Base-by-base conservation (phyloP, 495 filamentous ascomycete genomes). In the Hyaloscypha variabilis region DNA sequence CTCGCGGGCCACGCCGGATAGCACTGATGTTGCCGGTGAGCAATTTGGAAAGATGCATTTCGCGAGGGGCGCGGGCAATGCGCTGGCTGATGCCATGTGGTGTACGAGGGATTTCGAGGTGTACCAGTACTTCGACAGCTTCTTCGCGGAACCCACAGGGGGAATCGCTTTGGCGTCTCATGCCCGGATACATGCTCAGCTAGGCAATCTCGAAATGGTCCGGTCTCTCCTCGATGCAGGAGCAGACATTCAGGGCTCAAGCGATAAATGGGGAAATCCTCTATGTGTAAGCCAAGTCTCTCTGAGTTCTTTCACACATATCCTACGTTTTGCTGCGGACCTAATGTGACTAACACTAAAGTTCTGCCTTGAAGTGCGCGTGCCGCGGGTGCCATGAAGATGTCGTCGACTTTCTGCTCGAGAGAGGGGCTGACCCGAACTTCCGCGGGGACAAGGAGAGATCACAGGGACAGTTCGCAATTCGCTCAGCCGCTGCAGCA, bases 351-450 rank as follows among this genome's bases (percentile, higher is more conserved):
- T 56, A 56, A 26, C 23, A 13, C 25, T 14, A 14, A 5, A 26
- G 36, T 17, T 34, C 17, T 31, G 39, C 59, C 30, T 4, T 34
- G 30, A 5, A 34, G 30, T 34, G 30, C 30, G 67, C 58, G 23
- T 46, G 49, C 21, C 53, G 28, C n/a, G 8, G 58, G 21, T 63
- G 53, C 53, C 63, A 70, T 36, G 53, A 63, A 36, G 64, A 70
- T 49, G 53, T 70, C 19, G 60, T 70, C 26, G 50, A 49, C 29
- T 28, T 64, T 21, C 54, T 58, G 8, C 26, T 57, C 3, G 46
- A 39, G n/a, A 29, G 54, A 56, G 64, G 60, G 26, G 59, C 65
- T 14, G 58, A 62, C 58, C 65, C 65, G 19, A 67, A 67, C 51
- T 65, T 51, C 49, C 26, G 49, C 19, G 57, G 28, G 11, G 51